These are phyloP conservation scores for Parathielavia hyrcaniae DNA, from an alignment of 495 filamentous ascomycete species.

Conservation along the genomic window DNA sequence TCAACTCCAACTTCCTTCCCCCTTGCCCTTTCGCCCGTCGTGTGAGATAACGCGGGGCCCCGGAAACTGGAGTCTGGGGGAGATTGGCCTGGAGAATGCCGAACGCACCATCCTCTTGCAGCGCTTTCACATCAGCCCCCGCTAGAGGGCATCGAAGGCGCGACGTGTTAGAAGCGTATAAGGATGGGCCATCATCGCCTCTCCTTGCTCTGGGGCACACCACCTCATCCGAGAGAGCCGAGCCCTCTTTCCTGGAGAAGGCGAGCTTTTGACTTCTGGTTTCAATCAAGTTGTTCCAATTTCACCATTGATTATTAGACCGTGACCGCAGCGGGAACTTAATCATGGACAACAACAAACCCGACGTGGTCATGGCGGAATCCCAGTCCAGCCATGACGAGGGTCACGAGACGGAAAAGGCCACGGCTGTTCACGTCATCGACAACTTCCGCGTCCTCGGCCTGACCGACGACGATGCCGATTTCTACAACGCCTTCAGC, in stretches of 20 bases:
- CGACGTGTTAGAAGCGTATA: background rate
- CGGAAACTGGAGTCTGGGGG: background rate
- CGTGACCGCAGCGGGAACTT: background rate
- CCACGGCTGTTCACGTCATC: background rate
- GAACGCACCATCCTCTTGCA: no score
- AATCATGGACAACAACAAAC: background rate
- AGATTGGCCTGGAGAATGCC: no score
- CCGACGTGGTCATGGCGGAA: background rate
- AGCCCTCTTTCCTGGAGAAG: no score
- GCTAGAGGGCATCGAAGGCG: no score
- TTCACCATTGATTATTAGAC: background rate
- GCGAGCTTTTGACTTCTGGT: no score
- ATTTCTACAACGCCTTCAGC: background rate
- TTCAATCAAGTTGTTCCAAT: background rate
- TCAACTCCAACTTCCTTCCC: no score
- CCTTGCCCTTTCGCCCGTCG: no score
- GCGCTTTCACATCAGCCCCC: no score
- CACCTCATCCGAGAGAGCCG: no score
- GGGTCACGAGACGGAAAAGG: background rate
- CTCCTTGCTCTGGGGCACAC: no score
- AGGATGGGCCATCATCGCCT: background rate
- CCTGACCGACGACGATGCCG: background rate
- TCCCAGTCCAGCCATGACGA: background rate
- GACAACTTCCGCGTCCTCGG: slow-evolving; percentile 1
- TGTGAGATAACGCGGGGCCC: background rate